Base-by-base conservation (phyloP, 257 asterid species). In the Penstemon eatonii region DNA sequence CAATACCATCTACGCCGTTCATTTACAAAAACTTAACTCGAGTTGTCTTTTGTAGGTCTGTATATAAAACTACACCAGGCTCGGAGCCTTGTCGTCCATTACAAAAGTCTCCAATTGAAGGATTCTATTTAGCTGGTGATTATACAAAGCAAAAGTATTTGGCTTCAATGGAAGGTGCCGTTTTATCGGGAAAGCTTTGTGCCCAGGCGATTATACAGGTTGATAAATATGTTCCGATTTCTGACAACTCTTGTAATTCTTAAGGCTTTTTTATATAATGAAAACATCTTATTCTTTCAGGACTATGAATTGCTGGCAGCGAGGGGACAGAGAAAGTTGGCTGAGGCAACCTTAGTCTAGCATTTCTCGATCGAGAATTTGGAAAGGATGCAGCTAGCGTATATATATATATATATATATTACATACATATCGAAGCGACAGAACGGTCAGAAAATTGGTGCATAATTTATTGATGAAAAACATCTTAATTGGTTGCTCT, bases 81-180 rank as follows among this genome's bases (percentile, higher is more conserved):
- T 65, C 91, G 8, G 99, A 94, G 81, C 96, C 93, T 5, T 89
- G 92, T 55, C 95, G 98, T 11, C 99, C 99, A 7, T 74, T 91
- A 65, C 99, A 94, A 73, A 87, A 78, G 71, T 91, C 99, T 56
- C 98, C 99, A 3, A 72, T 94, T 19, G 82, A 84, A 64, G 98
- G 97, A 57, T 89, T 94, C 74, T 94, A 94, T 77, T 79, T 94
- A 75, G 96, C 99, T 3, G 99, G 98, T 19, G 99, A 94, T 80
- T 94, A 94, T 66, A 94, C 99, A 8, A 94, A 94, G 85, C 99
- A 94, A 57, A 94, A 91, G 45, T 94, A 94, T 80, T 84, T 94
- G 80, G 99, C 99, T 12, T 91, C 98, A 5, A 94, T 94, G 99
- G 99, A 94, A 87, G 99, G 99, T 7, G 97, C 96, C 5, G 99